A percentile compares a stretch with the other conserved stretches of the same genome.
Evolutionary conservation across 768 basidiomycete species (phyloP).

Genomic region (Leccinum subgranulosum): DNA sequence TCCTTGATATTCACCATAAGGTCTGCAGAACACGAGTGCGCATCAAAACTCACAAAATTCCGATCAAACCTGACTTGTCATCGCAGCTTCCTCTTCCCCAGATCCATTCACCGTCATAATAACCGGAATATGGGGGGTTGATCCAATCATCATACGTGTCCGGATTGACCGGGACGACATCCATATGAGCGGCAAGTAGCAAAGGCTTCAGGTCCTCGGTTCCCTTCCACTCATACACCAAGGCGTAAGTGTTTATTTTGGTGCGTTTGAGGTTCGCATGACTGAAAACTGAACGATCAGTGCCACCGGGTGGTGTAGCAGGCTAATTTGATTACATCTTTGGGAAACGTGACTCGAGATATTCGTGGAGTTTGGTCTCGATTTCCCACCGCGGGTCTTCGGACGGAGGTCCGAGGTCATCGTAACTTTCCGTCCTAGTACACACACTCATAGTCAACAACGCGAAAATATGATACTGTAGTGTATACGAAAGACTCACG

Average conservation of each 20-base stretch:
- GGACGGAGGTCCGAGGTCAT: conserved; percentile 46
- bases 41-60: conserved; percentile 29
- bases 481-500: conserved; percentile 13
- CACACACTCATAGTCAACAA: background rate
- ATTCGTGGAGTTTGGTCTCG: conserved; percentile 23
- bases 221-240: conserved; percentile 62
- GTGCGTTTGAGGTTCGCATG: conserved; percentile 48
- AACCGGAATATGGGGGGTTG: conserved; percentile 48
- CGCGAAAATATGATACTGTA: too few relatives aligned
- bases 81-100: conserved; percentile 49
- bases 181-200: conserved; percentile 47
- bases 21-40: background rate
- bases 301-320: background rate
- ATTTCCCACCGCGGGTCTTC: conserved; percentile 44
- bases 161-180: conserved; percentile 51
- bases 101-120: conserved; percentile 42
- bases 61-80: conserved; percentile 39
- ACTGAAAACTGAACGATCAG: conserved; percentile 24
- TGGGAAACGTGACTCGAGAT: conserved; percentile 49
- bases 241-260: conserved; percentile 57
- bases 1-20: conserved; percentile 14
- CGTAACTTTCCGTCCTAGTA: conserved; percentile 50
- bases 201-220: conserved; percentile 52
- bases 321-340: conserved; percentile 40
- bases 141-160: conserved; percentile 45